Evolutionary conservation across 2,329 filamentous ascomycete species (phyloP), one percentile per base, ranked within the genome.

Genomic region (Boeremia lycopersici): DNA sequence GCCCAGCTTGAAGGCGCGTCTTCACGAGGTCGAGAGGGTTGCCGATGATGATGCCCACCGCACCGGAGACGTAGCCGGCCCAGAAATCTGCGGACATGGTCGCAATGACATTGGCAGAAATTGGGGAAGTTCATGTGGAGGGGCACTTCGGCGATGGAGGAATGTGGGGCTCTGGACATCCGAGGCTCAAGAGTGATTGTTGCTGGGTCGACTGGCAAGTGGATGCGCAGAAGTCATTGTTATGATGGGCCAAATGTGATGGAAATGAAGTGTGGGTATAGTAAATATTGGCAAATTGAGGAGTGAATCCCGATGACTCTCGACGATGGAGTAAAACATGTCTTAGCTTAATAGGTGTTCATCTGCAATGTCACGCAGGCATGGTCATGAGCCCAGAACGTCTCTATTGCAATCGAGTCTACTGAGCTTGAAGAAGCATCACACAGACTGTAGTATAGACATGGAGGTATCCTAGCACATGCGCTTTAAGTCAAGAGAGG

Each of bases 11-110:
- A 2, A 96, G 79, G 35, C 88, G 89, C 48, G 92, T 90, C 76
- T 93, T 93, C 67, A 92, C 75, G 17, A 92, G 77, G 71, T 93
- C 89, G 4, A 97, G 81, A 3, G 92, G 91, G 67, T 96, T 96
- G 59, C 93, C 92, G 57, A 96, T 89, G 42, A 96, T 78, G 66
- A 97, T 97, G 40, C 91, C 90, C 43, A 88, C 82, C 53, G 89
- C 91, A 48, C 93, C 93, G 70, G 89, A 93, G 57, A 95, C 78
- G 75, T 96, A 97, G 68, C 93, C 92, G 53, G 93, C 90, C 90
- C 90, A 96, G 76, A 97, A 97, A 73, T 96, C 93, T 64, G 91
- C 86, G 45, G 90, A 90, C 90, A 95, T 93, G 50, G 23, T 48
- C 36, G 48, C 43, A 51, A 53, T 53, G 48, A 25, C 44, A 44